A percentile compares a stretch with the other conserved stretches of the same genome.
These are phyloP conservation scores for Saxispiralis lemnorum DNA, from an alignment of 495 filamentous ascomycete genomes.

Conservation along the genomic window DNA sequence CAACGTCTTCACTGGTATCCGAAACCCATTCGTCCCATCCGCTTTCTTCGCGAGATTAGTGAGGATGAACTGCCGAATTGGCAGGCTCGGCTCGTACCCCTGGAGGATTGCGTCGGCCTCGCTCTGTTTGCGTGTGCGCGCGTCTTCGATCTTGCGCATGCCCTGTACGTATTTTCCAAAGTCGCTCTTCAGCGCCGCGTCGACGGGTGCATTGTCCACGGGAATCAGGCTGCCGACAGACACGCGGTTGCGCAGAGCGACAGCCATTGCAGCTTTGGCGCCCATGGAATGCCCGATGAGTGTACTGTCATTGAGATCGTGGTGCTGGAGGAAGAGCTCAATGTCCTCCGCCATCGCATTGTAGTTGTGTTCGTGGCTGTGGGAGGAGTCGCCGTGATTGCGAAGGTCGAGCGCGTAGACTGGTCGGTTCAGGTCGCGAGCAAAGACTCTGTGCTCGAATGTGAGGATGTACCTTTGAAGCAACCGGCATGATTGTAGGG, in stretches of 20 bases:
- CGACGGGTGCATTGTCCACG: constrained; percentile 86
- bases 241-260: constrained; percentile 52
- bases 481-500: not conserved
- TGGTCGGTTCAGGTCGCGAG: constrained; percentile 59
- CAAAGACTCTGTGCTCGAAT: constrained; percentile 43
- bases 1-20: constrained; percentile 44
- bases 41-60: constrained; percentile 56
- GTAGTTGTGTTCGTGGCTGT: constrained; percentile 65
- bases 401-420: constrained; percentile 81
- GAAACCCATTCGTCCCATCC: constrained; percentile 31
- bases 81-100: constrained; percentile 55
- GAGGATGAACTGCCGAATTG: constrained; percentile 79
- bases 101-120: constrained; percentile 69
- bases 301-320: constrained; percentile 49
- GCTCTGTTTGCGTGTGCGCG: constrained; percentile 43
- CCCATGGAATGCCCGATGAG: constrained; percentile 97
- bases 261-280: constrained; percentile 82
- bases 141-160: constrained; percentile 64
- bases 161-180: constrained; percentile 71
- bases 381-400: constrained; percentile 85
- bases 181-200: constrained; percentile 49
- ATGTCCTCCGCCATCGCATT: constrained; percentile 73
- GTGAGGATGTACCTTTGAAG: constrained; percentile 10
- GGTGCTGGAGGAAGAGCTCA: constrained; percentile 57
- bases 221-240: constrained; percentile 52